Base-by-base conservation (phyloP, 2,329 filamentous ascomycete genomes). In the Aspergillus versicolor region DNA sequence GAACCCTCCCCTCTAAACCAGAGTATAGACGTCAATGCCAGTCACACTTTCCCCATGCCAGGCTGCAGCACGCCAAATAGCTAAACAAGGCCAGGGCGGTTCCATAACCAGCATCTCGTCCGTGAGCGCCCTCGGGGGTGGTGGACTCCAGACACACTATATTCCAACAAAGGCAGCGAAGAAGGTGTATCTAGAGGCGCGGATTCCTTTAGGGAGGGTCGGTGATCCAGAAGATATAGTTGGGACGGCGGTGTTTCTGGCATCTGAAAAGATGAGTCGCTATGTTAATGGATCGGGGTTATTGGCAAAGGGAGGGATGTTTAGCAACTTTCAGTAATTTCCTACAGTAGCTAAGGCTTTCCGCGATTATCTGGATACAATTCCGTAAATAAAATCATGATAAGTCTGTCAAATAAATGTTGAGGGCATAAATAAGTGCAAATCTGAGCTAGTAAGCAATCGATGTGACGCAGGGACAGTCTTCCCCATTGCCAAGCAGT, bases 31-130 rank as follows among this genome's bases (percentile, higher is more conserved):
- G 93, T 90, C 48, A 96, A 96, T 75, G 85, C 96, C 63, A 64
- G 92, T 92, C 42, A 89, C 91, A n/a, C 96, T 95, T 77, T 92
- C 92, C 77, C 83, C 90, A 34, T 88, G 89, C 22, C 92, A 96
- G 78, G 90, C 91, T 0, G 92, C 91, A 2, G 91, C 90, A 2
- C 84, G 87, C 3, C 90, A 94, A 71, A 94, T 96, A 89, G 86
- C 88, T 0, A 76, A 95, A 0, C 78, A 90, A 65, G 77, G 79
- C 2, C 84, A 84, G 0, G 90, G 91, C 13, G 92, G 92, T 32
- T 88, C 85, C 66, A 94, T 96, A 67, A 93, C 77, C 37, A 74
- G 71, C 1, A 72, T 77, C n/a, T 74, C 72, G 47, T 73, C 73
- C 8, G 76, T 77, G 53, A 74, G 73, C 5, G 70, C 74, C 4